Evolutionary conservation across 2,329 filamentous ascomycete species (phyloP).

Genomic region (Cercospora beticola): DNA sequence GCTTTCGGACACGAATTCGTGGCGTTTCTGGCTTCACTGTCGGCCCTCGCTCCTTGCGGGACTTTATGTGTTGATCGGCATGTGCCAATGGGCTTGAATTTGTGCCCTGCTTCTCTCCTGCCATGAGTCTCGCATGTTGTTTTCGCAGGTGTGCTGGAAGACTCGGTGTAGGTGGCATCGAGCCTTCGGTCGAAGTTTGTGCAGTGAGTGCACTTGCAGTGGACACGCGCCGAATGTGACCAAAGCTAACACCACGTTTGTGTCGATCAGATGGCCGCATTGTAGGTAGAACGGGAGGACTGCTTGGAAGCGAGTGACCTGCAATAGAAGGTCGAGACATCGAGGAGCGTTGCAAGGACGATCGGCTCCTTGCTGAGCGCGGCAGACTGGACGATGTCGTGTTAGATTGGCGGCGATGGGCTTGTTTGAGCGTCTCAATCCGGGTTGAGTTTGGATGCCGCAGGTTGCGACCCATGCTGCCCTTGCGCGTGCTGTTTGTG

Average conservation of each 20-base stretch:
- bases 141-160: slow-evolving; percentile 30
- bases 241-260: slow-evolving; percentile 64
- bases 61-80: slow-evolving; percentile 34
- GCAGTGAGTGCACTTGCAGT: slow-evolving; percentile 42
- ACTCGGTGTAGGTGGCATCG: slow-evolving; percentile 30
- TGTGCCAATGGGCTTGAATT: slow-evolving; percentile 36
- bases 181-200: slow-evolving; percentile 29
- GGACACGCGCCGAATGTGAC: slow-evolving; percentile 52
- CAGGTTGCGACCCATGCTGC: slow-evolving; percentile 40
- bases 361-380: slow-evolving; percentile 35
- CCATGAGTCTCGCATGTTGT: slow-evolving; percentile 24
- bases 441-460: slow-evolving; percentile 47
- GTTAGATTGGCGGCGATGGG: slow-evolving; percentile 22
- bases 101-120: slow-evolving; percentile 23
- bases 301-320: slow-evolving; percentile 51
- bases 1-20: slow-evolving; percentile 40
- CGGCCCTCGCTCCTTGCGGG: slow-evolving; percentile 37
- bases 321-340: slow-evolving; percentile 44
- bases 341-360: slow-evolving; percentile 38
- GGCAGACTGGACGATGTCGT: slow-evolving; percentile 36
- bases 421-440: slow-evolving; percentile 40
- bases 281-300: slow-evolving; percentile 45
- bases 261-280: slow-evolving; percentile 54
- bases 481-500: slow-evolving; percentile 40
- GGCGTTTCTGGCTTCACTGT: slow-evolving; percentile 30